Percentiles rank a stretch among this genome's conserved stretches.
phyloP scores from a whole-genome alignment of 495 filamentous ascomycete genomes.

The Lasiosphaeria hispida region DNA sequence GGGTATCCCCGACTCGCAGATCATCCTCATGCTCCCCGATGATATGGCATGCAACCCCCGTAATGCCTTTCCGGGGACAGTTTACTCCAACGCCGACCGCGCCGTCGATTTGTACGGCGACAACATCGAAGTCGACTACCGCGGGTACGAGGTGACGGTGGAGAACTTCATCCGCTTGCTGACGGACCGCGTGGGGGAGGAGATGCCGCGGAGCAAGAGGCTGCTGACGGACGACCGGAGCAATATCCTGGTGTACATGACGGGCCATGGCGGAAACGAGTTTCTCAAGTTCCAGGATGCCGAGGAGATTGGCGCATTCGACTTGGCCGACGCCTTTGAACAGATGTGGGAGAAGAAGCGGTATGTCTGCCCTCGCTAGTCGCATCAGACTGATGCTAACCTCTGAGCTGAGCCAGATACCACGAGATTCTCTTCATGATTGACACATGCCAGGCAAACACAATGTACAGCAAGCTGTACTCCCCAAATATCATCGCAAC shows the following conservation, averaged over 20 bases:
- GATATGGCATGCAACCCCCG: conserved; percentile 99
- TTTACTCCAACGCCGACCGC: conserved; percentile 97
- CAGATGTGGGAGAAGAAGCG: conserved; percentile 99
- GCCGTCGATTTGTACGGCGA: conserved; percentile 95
- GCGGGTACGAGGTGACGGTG: conserved; percentile 97
- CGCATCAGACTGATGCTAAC: background rate
- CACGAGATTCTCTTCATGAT: conserved; percentile 99
- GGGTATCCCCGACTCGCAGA: conserved; percentile 96
- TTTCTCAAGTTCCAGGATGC: conserved; percentile 98
- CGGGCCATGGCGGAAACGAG: conserved; percentile 96
- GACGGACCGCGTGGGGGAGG: conserved; percentile 88
- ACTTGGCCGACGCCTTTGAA: conserved; percentile 95
- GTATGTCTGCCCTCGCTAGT: conserved; percentile 37
- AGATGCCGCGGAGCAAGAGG: conserved; percentile 90
- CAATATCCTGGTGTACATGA: conserved; percentile 99
- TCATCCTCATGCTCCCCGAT: conserved; percentile 98
- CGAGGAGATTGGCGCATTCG: conserved; percentile 95
- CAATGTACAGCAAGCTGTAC: conserved; percentile 97
- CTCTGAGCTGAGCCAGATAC: conserved; percentile 47
- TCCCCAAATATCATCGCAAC: conserved; percentile 96
- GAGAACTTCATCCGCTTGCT: conserved; percentile 97
- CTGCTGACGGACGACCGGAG: conserved; percentile 88
- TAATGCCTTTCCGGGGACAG: conserved; percentile 94
- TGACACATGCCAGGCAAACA: conserved; percentile 98
- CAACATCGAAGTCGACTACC: conserved; percentile 98